Evolutionary conservation across 768 basidiomycete genomes (phyloP).

Genomic region (Hygrocybe coccinea): DNA sequence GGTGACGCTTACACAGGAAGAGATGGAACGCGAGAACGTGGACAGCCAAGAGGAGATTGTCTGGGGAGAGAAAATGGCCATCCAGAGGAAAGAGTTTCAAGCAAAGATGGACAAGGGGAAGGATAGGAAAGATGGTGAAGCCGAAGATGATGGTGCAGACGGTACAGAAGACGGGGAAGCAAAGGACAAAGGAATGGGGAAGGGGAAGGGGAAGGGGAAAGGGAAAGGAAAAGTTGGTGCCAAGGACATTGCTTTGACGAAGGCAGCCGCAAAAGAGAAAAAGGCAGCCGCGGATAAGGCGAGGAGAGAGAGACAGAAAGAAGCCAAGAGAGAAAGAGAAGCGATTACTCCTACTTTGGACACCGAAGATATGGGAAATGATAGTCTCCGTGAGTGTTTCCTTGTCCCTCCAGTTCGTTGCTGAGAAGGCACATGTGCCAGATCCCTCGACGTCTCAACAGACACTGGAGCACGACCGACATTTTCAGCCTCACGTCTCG

Average conservation of each 20-base stretch:
- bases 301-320: slow-evolving; percentile 18
- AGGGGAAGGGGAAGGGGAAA: neutral
- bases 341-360: slow-evolving; percentile 3
- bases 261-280: slow-evolving; percentile 23
- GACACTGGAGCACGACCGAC: neutral
- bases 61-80: slow-evolving; percentile 36
- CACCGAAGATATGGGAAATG: slow-evolving; percentile 10
- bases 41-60: slow-evolving; percentile 42
- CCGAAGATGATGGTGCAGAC: slow-evolving; percentile 1
- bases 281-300: slow-evolving; percentile 23
- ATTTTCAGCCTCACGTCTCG: slow-evolving; percentile 5
- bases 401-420: neutral
- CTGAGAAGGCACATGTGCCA: neutral
- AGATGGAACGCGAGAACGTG: slow-evolving; percentile 41
- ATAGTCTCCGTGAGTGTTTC: neutral
- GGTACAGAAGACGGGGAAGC: neutral
- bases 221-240: neutral
- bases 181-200: neutral
- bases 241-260: slow-evolving; percentile 1
- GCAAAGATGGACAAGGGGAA: slow-evolving; percentile 36
- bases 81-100: slow-evolving; percentile 25
- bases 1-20: slow-evolving; percentile 36
- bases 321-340: slow-evolving; percentile 19
- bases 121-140: slow-evolving; percentile 22
- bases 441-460: neutral